Evolutionary conservation across 2,329 filamentous ascomycete species (phyloP).

Genomic region (Calcarisporium arbuscula): DNA sequence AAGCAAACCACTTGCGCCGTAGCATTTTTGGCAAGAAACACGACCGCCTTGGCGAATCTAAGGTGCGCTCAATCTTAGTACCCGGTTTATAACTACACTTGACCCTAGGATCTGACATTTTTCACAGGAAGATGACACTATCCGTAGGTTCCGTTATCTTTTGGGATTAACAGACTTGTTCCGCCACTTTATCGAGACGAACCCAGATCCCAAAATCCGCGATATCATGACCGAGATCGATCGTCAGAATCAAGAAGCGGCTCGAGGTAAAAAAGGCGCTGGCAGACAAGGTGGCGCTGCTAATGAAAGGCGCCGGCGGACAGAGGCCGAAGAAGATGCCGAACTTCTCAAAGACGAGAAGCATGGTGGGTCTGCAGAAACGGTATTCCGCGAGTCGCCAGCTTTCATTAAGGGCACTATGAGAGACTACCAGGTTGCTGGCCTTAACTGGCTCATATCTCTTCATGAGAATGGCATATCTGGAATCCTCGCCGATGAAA

Average conservation of each 20-base stretch:
- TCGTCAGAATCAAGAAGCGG: conserved; percentile 74
- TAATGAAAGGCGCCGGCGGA: conserved; percentile 73
- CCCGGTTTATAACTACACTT: too few species aligned
- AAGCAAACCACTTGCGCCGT: conserved; percentile 83
- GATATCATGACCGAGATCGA: conserved; percentile 94
- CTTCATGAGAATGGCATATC: conserved; percentile 98
- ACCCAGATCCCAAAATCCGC: conserved; percentile 89
- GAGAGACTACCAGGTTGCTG: conserved; percentile 94
- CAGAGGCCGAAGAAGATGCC: conserved; percentile 95
- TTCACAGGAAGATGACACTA: conserved; percentile 81
- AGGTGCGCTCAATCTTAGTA: conserved; percentile 47
- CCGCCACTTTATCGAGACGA: conserved; percentile 97
- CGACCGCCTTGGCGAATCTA: conserved; percentile 83
- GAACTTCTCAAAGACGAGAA: conserved; percentile 84
- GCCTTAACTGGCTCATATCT: conserved; percentile 95
- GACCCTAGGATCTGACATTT: not conserved
- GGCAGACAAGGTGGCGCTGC: conserved; percentile 79
- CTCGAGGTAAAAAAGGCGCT: conserved; percentile 64
- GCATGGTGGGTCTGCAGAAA: conserved; percentile 76
- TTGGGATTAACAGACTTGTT: conserved; percentile 94
- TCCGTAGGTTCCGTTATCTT: conserved; percentile 89
- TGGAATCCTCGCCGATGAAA: conserved; percentile 94
- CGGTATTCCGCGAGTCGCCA: conserved; percentile 89
- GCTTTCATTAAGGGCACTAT: conserved; percentile 82
- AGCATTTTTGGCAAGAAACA: conserved; percentile 95